Evolutionary conservation across 495 filamentous ascomycete genomes (phyloP), one percentile per base, ranked within the genome.

Genomic region (Xylaria palmicola): DNA sequence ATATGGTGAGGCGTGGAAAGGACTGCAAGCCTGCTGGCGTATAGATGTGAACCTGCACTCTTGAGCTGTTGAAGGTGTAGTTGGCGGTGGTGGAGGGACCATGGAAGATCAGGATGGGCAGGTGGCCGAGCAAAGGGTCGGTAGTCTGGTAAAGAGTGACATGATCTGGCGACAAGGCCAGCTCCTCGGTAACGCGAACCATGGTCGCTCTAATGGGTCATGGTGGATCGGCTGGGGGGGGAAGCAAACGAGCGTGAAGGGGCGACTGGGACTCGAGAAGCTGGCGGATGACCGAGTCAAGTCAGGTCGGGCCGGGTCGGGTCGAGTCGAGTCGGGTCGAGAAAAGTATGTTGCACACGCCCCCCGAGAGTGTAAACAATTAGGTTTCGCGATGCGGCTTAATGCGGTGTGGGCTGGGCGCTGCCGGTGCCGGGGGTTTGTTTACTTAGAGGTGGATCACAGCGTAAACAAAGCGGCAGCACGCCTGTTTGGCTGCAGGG

Each of bases 31-130:
- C 94, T 45, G 91, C 93, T 3, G 90, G 85, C 55, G 89, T 89
- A 78, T 93, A 90, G 73, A 98, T 82, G 75, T 97, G 92, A 59
- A 91, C 85, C 78, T 97, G 93, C 62, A 97, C 91, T 62, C 93
- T 88, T 45, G 91, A 94, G 74, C 86, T 93, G 76, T 88, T 94
- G 60, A 88, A 84, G 41, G 89, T 93, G 52, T 88, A 88, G 77
- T 92, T 93, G 67, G 87, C 85, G 15, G 91, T 92, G 4, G 89
- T 87, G 36, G 92, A 90, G 6, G 90, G 82, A 4, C 93, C 92
- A 72, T 96, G 88, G 78, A 96, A 94, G 68, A 94, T 81, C 27
- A 96, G 78, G 59, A 96, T 76, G 13, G 87, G 87, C 7, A 86
- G 78, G 56, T 91, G 85, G 60, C 88, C 85, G 22, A 94, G 82